Evolutionary conservation across 2,329 filamentous ascomycete genomes (phyloP).

Genomic region (Monosporascus sp.): DNA sequence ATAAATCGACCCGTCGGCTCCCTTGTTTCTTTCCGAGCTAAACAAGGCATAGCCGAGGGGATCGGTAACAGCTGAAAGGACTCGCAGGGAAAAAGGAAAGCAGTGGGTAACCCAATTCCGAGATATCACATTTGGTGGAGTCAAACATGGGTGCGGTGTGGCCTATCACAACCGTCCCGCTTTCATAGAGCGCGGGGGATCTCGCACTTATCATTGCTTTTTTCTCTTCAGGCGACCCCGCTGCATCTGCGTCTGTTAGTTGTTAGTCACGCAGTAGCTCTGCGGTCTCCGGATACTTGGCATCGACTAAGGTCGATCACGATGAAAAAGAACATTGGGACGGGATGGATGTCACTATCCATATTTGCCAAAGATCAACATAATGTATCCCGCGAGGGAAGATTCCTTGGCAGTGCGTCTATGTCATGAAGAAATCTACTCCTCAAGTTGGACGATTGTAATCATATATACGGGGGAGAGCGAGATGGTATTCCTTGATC

Average conservation of each 20-base stretch:
- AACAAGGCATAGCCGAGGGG: not conserved
- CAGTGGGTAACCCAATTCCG: not conserved
- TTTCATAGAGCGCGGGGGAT: not conserved
- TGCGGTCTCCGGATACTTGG: not conserved
- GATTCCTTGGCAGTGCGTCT: not conserved
- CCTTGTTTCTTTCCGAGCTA: not conserved
- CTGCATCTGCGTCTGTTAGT: not conserved
- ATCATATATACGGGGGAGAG: not conserved
- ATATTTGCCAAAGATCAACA: not conserved
- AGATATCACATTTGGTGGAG: not conserved
- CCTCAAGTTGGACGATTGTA: not conserved
- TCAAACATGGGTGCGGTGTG: not conserved
- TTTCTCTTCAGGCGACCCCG: not conserved
- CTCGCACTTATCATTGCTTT: not conserved
- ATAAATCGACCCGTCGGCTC: not conserved
- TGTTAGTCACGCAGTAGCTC: not conserved
- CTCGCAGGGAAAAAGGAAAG: not conserved
- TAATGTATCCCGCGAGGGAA: not conserved
- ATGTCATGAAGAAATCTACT: not conserved
- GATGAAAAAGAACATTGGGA: not conserved
- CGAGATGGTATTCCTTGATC: not conserved
- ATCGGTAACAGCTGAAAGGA: not conserved
- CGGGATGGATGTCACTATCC: not conserved
- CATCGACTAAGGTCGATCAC: not conserved
- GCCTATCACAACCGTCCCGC: not conserved